Percentiles rank a stretch among this genome's conserved stretches.
phyloP scores from a whole-genome alignment of 1,284 basidiomycete species.

The Agaricales sp. region DNA sequence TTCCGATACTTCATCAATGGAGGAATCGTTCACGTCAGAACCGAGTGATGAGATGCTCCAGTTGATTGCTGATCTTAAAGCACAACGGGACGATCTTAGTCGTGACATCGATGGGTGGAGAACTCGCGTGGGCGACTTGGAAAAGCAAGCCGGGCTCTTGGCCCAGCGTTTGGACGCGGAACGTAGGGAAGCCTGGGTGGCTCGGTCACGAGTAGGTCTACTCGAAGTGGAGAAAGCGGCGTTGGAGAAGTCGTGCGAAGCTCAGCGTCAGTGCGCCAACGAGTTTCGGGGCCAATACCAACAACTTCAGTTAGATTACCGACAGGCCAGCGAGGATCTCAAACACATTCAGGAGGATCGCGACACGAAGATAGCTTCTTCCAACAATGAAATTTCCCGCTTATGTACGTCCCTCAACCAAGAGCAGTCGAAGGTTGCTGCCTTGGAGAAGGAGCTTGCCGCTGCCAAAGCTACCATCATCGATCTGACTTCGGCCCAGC shows the following conservation, averaged over 20 bases:
- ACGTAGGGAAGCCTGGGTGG: slow-evolving; percentile 67
- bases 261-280: slow-evolving; percentile 21
- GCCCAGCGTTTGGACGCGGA: slow-evolving; percentile 59
- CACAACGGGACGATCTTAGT: slow-evolving; percentile 70
- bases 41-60: slow-evolving; percentile 65
- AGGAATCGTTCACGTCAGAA: slow-evolving; percentile 19
- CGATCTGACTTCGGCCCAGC: not conserved
- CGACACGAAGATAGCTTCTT: slow-evolving; percentile 19
- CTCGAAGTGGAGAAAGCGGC: slow-evolving; percentile 54
- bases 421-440: not conserved
- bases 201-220: slow-evolving; percentile 50
- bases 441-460: not conserved
- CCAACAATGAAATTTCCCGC: slow-evolving; percentile 19
- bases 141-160: slow-evolving; percentile 47
- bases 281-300: slow-evolving; percentile 17
- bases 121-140: slow-evolving; percentile 53
- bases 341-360: slow-evolving; percentile 14
- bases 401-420: not conserved
- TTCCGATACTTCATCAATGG: slow-evolving; percentile 32
- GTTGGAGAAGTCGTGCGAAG: slow-evolving; percentile 35
- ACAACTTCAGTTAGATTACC: slow-evolving; percentile 20
- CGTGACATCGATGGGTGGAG: slow-evolving; percentile 71
- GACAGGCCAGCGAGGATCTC: slow-evolving; percentile 21
- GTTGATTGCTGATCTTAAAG: slow-evolving; percentile 64
- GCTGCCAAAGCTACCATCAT: not conserved